Base-by-base conservation (phyloP, 345 rosid genomes). In the Eutrema heterophyllum region DNA sequence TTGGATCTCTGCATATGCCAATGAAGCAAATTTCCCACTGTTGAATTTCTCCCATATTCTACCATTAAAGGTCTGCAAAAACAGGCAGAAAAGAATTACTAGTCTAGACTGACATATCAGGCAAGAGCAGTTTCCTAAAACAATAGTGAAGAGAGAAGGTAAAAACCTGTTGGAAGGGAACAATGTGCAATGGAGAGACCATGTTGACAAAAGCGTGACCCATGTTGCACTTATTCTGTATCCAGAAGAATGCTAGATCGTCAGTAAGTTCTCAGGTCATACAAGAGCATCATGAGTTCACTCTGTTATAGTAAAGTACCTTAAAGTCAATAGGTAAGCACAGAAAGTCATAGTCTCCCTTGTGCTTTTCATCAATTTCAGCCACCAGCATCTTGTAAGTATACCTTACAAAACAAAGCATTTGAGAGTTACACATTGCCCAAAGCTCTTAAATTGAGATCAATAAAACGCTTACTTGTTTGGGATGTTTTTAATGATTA, bases 211-310 rank as follows among this genome's bases (percentile, higher is more conserved):
- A 94, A 18, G 99, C 99, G 38, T 95, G 87, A 35, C 99, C 99
- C 84, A 90, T 97, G 65, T 95, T 95, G 83, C 99, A 95, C 64
- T 95, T 95, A 83, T 95, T 95, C 97, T 95, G 96, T 86, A 87
- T 56, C 70, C 51, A 71, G 1, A 71, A 58, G 9, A 64, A 71
- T 49, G 21, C 55, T 24, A 55, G 29, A 76, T 46, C 2, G 30
- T 70, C 15, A 77, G 64, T 16, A 65, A 69, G 29, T 51, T 64
- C 55, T 51, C 64, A 52, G 10, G 75, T 24, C 61, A 39, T 9
- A 77, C 32, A 39, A 57, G 36, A 44, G 32, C 14, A 70, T 18
- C 40, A 70, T 10, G 29, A 46, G 58, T 50, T 29, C 16, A 35
- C 71, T 50, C 50, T 54, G 15, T 59, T 21, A 71, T 36, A 38